Evolutionary conservation across 2,329 filamentous ascomycete species (phyloP).

Genomic region (Aspergillus tanneri): DNA sequence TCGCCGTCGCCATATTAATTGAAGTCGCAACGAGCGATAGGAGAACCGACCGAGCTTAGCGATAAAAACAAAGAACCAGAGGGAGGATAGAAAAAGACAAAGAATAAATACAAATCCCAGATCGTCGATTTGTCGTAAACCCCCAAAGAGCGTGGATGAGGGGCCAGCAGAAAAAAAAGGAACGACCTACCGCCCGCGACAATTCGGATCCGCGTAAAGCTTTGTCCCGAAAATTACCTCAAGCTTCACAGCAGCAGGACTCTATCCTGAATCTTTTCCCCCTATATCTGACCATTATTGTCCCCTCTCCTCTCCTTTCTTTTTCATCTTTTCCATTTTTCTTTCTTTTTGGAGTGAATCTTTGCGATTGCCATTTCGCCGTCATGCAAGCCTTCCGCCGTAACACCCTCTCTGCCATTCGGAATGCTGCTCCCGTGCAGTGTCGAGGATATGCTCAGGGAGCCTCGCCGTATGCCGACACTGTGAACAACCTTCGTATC

Average conservation of each 20-base stretch:
- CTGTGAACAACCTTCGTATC: slow-evolving; percentile 85
- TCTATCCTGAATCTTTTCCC: no score
- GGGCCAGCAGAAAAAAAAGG: slow-evolving; percentile 14
- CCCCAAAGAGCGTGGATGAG: no score
- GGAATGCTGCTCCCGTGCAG: slow-evolving; percentile 59
- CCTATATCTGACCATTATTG: slow-evolving; percentile 18
- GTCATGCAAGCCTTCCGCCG: slow-evolving; percentile 82
- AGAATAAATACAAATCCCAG: no score
- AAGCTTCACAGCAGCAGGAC: no score
- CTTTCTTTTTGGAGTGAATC: no score
- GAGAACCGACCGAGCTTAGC: slow-evolving; percentile 11
- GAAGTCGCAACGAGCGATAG: slow-evolving; percentile 10
- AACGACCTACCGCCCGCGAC: slow-evolving; percentile 28
- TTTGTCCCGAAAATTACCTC: slow-evolving; percentile 39
- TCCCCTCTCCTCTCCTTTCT: slow-evolving; percentile 18
- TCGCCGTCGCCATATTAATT: slow-evolving; percentile 60
- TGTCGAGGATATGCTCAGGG: slow-evolving; percentile 73
- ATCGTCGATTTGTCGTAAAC: not conserved
- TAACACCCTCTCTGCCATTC: slow-evolving; percentile 68
- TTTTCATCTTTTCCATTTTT: slow-evolving; percentile 15
- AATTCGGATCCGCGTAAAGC: slow-evolving; percentile 39
- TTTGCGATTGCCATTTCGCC: slow-evolving; percentile 20
- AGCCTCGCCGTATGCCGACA: slow-evolving; percentile 68
- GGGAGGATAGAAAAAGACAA: not conserved
- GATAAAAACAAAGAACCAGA: not conserved